Conservation (phyloP, 2,329 filamentous ascomycete genomes). For the Atkinsonella texensis region DNA sequence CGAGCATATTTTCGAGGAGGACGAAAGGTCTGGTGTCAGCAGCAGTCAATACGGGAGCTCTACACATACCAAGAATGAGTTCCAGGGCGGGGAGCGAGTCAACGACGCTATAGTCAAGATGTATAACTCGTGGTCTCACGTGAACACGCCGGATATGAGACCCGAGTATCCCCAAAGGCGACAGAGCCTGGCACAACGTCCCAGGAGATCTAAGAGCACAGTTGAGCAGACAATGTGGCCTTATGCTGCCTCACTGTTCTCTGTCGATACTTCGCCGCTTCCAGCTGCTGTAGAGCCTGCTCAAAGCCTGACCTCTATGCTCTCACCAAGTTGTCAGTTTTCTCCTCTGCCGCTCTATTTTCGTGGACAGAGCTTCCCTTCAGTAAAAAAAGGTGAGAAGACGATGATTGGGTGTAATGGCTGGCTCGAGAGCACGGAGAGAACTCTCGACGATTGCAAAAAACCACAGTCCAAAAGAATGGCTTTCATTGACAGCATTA, state of each 20-base stretch:
- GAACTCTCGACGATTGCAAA: constrained; percentile 11
- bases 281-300: background rate
- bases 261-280: background rate
- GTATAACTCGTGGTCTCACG: constrained; percentile 11
- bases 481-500: constrained; percentile 33
- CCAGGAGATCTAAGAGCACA: constrained; percentile 19
- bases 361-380: constrained; percentile 24
- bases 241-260: background rate
- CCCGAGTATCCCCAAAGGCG: constrained; percentile 9
- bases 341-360: constrained; percentile 33
- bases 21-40: background rate
- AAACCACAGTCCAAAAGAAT: constrained; percentile 24
- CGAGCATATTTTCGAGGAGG: background rate
- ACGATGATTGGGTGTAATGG: constrained; percentile 42
- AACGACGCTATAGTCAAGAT: constrained; percentile 12
- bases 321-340: constrained; percentile 18
- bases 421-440: constrained; percentile 39
- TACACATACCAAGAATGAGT: background rate
- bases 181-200: constrained; percentile 11
- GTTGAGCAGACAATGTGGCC: constrained; percentile 10
- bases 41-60: background rate
- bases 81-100: background rate
- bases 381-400: constrained; percentile 32
- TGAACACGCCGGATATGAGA: constrained; percentile 10
- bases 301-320: background rate